Percentiles rank a stretch among this genome's conserved stretches.
Evolutionary conservation across 495 filamentous ascomycete species (phyloP).

Genomic region (Daldinia vernicosa): DNA sequence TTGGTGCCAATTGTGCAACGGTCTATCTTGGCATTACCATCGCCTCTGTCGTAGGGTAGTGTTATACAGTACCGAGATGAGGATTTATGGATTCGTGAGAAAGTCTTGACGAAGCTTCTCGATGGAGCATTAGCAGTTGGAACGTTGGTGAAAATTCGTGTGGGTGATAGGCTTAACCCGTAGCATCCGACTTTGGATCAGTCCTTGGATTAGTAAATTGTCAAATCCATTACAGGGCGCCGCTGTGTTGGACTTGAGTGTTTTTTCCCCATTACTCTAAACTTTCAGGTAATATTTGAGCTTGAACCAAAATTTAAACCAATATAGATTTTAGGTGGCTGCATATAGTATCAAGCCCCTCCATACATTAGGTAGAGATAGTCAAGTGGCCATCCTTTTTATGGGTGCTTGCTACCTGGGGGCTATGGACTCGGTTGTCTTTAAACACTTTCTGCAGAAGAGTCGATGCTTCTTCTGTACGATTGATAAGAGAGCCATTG

Average conservation of each 20-base stretch:
- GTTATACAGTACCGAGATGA: slow-evolving; percentile 36
- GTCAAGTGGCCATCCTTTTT: no score
- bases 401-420: not conserved
- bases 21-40: slow-evolving; percentile 35
- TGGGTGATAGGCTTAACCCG: slow-evolving; percentile 1
- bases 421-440: slow-evolving; percentile 5
- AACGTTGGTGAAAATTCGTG: not conserved
- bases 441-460: not conserved
- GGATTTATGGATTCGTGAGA: slow-evolving; percentile 5
- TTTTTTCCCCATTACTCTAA: not conserved
- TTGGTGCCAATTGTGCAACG: slow-evolving; percentile 42
- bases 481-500: slow-evolving; percentile 39
- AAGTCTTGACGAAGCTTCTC: slow-evolving; percentile 34
- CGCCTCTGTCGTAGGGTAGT: slow-evolving; percentile 34
- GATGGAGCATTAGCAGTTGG: slow-evolving; percentile 11
- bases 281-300: slow-evolving; percentile 19
- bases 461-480: slow-evolving; percentile 21
- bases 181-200: slow-evolving; percentile 15
- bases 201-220: slow-evolving; percentile 14
- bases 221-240: slow-evolving; percentile 2
- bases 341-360: slow-evolving; percentile 6
- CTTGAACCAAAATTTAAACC: slow-evolving; percentile 27
- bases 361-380: no score
- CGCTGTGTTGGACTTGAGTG: not conserved
- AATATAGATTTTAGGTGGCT: slow-evolving; percentile 6